phyloP scores from a whole-genome alignment of 441 rosid genomes.

The Raphanus hybrid region DNA sequence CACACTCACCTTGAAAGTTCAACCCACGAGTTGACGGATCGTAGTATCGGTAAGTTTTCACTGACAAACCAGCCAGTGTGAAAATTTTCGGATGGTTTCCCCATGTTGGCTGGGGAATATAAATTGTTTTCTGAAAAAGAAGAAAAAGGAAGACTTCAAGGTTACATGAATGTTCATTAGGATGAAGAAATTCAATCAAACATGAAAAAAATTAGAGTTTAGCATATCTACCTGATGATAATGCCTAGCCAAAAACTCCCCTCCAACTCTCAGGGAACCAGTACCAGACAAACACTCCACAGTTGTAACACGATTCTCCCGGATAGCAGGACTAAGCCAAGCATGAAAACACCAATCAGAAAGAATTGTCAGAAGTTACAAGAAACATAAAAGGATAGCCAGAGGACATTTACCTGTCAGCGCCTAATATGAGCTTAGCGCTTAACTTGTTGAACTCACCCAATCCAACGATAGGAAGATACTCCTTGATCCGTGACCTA shows the following conservation, averaged over 20 bases:
- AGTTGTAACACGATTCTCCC: slow-evolving; percentile 80
- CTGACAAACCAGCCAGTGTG: slow-evolving; percentile 77
- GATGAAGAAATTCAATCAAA: not conserved
- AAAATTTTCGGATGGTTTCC: slow-evolving; percentile 96
- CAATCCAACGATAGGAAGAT: slow-evolving; percentile 94
- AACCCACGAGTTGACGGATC: slow-evolving; percentile 92
- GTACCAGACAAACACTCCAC: slow-evolving; percentile 99
- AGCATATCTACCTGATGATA: slow-evolving; percentile 66
- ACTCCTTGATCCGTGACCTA: slow-evolving; percentile 89
- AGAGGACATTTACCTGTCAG: slow-evolving; percentile 57
- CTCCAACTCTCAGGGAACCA: slow-evolving; percentile 98
- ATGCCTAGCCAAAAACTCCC: slow-evolving; percentile 91
- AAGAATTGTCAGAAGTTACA: not conserved
- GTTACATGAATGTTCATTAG: not conserved
- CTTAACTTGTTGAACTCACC: slow-evolving; percentile 93
- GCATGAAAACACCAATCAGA: slow-evolving; percentile 17
- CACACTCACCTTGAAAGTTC: slow-evolving; percentile 86
- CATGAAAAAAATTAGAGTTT: not conserved
- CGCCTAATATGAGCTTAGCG: slow-evolving; percentile 92
- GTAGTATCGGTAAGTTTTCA: slow-evolving; percentile 87
- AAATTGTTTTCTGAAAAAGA: slow-evolving; percentile 66
- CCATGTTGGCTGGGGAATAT: slow-evolving; percentile 98
- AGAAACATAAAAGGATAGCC: not conserved
- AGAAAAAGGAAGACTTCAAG: slow-evolving; percentile 16
- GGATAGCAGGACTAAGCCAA: slow-evolving; percentile 73